A percentile compares a stretch with the other conserved stretches of the same genome.
These are phyloP conservation scores for Blastocystis sp. DNA, from an alignment of 352 stramenopile species.

Conservation along the genomic window DNA sequence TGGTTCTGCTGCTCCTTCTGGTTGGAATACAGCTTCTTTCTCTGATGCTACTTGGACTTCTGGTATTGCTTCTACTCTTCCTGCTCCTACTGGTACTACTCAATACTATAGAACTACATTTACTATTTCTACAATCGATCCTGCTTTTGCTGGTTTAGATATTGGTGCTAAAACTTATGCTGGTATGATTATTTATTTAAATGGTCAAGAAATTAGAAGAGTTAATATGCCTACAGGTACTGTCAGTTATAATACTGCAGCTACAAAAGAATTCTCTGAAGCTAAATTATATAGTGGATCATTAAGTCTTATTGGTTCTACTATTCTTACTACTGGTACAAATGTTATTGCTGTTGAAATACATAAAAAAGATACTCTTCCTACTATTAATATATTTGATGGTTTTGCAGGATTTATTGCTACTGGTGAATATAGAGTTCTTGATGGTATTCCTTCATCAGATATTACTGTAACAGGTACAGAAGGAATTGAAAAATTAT, in stretches of 20 bases:
- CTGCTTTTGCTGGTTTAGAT: constrained; percentile 1
- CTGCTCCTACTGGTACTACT: not conserved
- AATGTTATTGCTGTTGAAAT: constrained; percentile 24
- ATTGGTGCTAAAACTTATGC: constrained; percentile 2
- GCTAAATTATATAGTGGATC: constrained; percentile 7
- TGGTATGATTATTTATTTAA: constrained; percentile 18
- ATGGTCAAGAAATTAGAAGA: constrained; percentile 21
- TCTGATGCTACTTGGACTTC: not conserved
- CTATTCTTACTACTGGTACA: not conserved
- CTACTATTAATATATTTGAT: too few relatives aligned
- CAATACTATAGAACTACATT: constrained; percentile 36
- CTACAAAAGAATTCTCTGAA: constrained; percentile 16
- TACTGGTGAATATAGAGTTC: too few relatives aligned
- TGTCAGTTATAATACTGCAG: not conserved
- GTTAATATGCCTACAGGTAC: constrained; percentile 20
- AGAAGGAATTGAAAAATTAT: constrained; percentile 15
- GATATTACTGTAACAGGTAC: constrained; percentile 10
- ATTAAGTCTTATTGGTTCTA: not conserved
- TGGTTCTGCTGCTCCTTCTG: not conserved
- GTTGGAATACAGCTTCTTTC: constrained; percentile 9
- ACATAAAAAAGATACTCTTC: too few relatives aligned
- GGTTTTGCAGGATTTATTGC: too few relatives aligned
- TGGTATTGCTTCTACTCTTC: not conserved
- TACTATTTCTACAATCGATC: not conserved
- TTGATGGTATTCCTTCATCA: constrained; percentile 14